A percentile compares a stretch with the other conserved stretches of the same genome.
Conservation (phyloP, 2,329 filamentous ascomycete genomes). For the Penicillium aurantiogriseum region DNA sequence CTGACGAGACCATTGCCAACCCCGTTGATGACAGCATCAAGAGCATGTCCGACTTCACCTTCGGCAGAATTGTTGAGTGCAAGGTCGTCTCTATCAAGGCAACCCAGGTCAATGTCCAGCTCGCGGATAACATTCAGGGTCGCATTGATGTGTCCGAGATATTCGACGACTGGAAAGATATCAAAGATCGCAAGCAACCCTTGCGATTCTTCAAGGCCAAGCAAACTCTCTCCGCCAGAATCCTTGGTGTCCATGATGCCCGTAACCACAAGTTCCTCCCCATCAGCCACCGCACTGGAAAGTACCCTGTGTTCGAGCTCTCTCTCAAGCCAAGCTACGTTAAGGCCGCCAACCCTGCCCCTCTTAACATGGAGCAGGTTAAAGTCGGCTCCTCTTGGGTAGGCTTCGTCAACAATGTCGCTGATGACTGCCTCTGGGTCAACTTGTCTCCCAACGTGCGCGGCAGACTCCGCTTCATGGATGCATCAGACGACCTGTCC, state of each 20-base stretch:
- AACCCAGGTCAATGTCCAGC: constrained; percentile 86
- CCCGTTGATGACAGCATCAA: constrained; percentile 64
- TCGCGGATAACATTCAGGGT: constrained; percentile 86
- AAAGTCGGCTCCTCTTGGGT: constrained; percentile 69
- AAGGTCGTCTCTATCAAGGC: constrained; percentile 80
- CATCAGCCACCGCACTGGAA: constrained; percentile 78
- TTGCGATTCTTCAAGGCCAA: constrained; percentile 71
- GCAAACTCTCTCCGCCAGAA: constrained; percentile 68
- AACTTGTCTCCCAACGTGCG: constrained; percentile 85
- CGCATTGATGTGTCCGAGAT: constrained; percentile 88
- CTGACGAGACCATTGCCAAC: constrained; percentile 47
- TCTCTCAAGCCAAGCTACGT: constrained; percentile 70
- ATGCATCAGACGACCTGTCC: constrained; percentile 83
- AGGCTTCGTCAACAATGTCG: constrained; percentile 88
- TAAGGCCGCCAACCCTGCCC: constrained; percentile 54
- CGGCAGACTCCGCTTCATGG: constrained; percentile 76
- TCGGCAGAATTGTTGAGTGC: constrained; percentile 73
- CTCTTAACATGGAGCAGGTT: constrained; percentile 71
- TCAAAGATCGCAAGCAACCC: constrained; percentile 76
- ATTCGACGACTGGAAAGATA: constrained; percentile 85
- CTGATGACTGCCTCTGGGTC: constrained; percentile 79
- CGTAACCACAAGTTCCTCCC: constrained; percentile 88
- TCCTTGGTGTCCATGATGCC: constrained; percentile 86
- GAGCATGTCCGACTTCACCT: constrained; percentile 67
- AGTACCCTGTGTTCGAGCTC: constrained; percentile 78